These are phyloP conservation scores for Astragalus membranaceus DNA, from an alignment of 306 rosid genomes.

Conservation along the genomic window DNA sequence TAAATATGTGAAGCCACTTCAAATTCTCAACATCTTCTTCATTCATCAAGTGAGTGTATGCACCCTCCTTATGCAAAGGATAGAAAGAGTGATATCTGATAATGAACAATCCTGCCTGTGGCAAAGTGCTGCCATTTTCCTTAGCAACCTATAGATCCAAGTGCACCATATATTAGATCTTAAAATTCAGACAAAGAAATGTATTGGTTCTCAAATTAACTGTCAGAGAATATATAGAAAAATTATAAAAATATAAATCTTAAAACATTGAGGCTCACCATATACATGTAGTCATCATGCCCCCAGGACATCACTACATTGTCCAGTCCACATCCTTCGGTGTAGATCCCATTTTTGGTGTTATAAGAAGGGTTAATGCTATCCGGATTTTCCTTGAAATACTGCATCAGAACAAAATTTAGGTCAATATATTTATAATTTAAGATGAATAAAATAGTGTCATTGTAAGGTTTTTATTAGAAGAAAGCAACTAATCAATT, in stretches of 20 bases:
- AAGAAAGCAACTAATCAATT: background rate
- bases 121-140: slow-evolving; percentile 34
- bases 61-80: slow-evolving; percentile 57
- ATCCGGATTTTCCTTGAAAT: slow-evolving; percentile 36
- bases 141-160: slow-evolving; percentile 26
- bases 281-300: slow-evolving; percentile 48
- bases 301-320: slow-evolving; percentile 43
- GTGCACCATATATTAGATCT: background rate
- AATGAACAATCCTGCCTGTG: slow-evolving; percentile 31
- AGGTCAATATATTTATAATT: background rate
- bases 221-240: too few species aligned
- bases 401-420: slow-evolving; percentile 8
- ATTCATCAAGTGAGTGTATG: slow-evolving; percentile 68
- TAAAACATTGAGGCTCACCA: slow-evolving; percentile 8
- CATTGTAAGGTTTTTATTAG: background rate
- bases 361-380: background rate
- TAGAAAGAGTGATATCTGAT: slow-evolving; percentile 43
- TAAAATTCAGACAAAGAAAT: background rate
- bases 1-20: slow-evolving; percentile 56
- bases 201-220: too few species aligned
- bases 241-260: background rate
- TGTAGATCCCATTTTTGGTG: slow-evolving; percentile 37
- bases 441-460: background rate
- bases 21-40: slow-evolving; percentile 65
- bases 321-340: slow-evolving; percentile 32